These are phyloP conservation scores for Xylariales sp. DNA, from an alignment of 2,329 filamentous ascomycete species.

Conservation along the genomic window DNA sequence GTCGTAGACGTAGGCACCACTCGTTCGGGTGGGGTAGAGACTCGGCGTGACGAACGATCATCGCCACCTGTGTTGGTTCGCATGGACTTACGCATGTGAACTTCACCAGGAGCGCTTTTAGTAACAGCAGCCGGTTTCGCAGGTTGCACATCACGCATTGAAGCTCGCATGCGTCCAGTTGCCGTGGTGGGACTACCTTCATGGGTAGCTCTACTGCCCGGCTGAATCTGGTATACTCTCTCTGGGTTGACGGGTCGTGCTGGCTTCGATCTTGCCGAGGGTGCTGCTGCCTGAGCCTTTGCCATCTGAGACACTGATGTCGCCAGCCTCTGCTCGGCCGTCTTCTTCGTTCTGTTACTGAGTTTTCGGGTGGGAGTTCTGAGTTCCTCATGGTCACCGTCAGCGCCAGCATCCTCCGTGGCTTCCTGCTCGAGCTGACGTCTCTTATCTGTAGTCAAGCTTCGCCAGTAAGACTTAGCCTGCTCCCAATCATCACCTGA, in stretches of 20 bases:
- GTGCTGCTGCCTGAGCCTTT: conserved; percentile 8
- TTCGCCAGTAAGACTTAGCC: conserved; percentile 66
- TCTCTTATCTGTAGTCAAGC: conserved; percentile 57
- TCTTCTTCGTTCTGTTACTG: conserved; percentile 32
- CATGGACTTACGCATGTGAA: conserved; percentile 26
- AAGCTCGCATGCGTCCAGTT: conserved; percentile 36
- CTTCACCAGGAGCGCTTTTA: conserved; percentile 8
- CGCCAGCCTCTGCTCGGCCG: conserved; percentile 30
- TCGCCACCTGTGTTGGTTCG: conserved; percentile 1
- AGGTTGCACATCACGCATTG: conserved; percentile 36
- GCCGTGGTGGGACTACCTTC: conserved; percentile 14
- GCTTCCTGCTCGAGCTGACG: conserved; percentile 57
- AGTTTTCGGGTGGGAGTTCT: conserved; percentile 21
- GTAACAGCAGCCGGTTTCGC: conserved; percentile 9
- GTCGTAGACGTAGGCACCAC: conserved; percentile 10
- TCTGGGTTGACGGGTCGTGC: conserved; percentile 10
- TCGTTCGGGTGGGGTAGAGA: conserved; percentile 10
- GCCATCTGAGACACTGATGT: conserved; percentile 9
- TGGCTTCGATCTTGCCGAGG: conserved; percentile 22
- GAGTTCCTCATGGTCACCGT: conserved; percentile 38
- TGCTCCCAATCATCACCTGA: conserved; percentile 54
- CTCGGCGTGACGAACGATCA: conserved; percentile 8
- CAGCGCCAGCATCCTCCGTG: conserved; percentile 46
- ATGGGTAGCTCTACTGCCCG: conserved; percentile 24
- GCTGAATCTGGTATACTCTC: conserved; percentile 17